Evolutionary conservation across 495 filamentous ascomycete species (phyloP).

Genomic region (Penicillium cataractarum): DNA sequence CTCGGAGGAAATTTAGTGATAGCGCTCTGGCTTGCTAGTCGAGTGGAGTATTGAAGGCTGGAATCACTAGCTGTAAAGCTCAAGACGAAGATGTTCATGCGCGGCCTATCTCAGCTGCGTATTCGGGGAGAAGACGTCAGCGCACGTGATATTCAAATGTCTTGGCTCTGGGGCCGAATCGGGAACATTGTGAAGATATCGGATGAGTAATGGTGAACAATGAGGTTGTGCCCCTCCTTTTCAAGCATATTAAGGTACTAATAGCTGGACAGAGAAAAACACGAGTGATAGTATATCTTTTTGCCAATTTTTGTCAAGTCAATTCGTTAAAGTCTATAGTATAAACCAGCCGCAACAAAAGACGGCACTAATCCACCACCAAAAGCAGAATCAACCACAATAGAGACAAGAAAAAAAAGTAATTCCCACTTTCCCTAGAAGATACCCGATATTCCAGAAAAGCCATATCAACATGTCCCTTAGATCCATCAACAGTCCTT

Average conservation of each 20-base stretch:
- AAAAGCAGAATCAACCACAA: conserved; percentile 4
- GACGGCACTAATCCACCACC: background rate
- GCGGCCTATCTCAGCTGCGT: background rate
- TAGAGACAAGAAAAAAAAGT: conserved; percentile 3
- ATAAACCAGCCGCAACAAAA: conserved; percentile 8
- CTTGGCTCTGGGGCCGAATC: background rate
- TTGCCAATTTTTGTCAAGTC: conserved; percentile 16
- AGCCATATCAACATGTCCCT: conserved; percentile 14
- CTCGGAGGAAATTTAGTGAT: background rate
- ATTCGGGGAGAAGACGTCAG: conserved; percentile 7
- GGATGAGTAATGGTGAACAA: background rate
- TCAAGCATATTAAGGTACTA: too few relatives aligned
- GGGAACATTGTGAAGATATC: background rate
- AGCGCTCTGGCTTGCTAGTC: background rate
- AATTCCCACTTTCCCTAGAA: conserved; percentile 14
- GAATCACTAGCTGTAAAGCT: background rate
- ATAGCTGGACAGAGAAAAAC: background rate
- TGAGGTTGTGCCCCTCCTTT: too few relatives aligned
- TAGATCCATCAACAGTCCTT: background rate
- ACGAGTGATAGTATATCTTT: background rate
- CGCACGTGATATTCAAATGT: conserved; percentile 12
- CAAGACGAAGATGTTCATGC: background rate
- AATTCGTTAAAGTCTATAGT: conserved; percentile 33
- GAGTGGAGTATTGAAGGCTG: background rate
- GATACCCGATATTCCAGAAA: conserved; percentile 27